Percentiles rank a stretch among this genome's conserved stretches.
phyloP scores from a whole-genome alignment of 768 basidiomycete genomes.

The Clavaria fumosa region DNA sequence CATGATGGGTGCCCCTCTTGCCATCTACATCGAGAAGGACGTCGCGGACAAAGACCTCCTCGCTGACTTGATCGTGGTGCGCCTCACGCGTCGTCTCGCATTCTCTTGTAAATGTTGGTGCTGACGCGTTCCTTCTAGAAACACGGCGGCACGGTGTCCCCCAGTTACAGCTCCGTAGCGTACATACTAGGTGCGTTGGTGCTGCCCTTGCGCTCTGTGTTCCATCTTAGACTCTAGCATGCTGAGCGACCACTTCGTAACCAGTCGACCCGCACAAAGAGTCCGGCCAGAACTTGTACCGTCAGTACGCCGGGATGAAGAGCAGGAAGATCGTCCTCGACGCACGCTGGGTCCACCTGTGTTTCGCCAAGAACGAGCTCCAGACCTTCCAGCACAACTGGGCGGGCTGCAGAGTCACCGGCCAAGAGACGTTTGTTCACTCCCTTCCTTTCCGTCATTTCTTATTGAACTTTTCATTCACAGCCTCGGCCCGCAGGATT shows the following conservation, averaged over 20 bases:
- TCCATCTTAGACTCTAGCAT: too few relatives aligned
- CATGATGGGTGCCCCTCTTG: slow-evolving; percentile 62
- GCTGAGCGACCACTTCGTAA: too few relatives aligned
- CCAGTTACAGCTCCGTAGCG: slow-evolving; percentile 61
- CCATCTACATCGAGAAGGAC: slow-evolving; percentile 69
- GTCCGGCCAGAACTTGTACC: slow-evolving; percentile 68
- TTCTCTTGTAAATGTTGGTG: too few relatives aligned
- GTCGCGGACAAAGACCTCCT: slow-evolving; percentile 54
- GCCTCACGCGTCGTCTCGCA: too few relatives aligned
- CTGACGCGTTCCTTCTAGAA: too few relatives aligned
- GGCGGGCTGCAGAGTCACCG: slow-evolving; percentile 70
- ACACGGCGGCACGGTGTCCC: slow-evolving; percentile 60
- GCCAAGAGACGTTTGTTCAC: slow-evolving; percentile 47
- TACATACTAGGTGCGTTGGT: slow-evolving; percentile 58
- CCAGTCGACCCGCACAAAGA: slow-evolving; percentile 65
- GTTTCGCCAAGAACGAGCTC: slow-evolving; percentile 49
- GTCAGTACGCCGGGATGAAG: slow-evolving; percentile 68
- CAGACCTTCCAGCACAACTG: slow-evolving; percentile 66
- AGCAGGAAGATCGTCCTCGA: slow-evolving; percentile 64
- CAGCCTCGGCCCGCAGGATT: slow-evolving; percentile 7
- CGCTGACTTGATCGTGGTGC: slow-evolving; percentile 48
- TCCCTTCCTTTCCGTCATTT: not conserved
- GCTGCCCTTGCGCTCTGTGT: too few relatives aligned
- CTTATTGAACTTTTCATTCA: slow-evolving; percentile 1
- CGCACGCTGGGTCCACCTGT: slow-evolving; percentile 64